Conservation (phyloP, 345 rosid genomes). For the Citrus hindsii region DNA sequence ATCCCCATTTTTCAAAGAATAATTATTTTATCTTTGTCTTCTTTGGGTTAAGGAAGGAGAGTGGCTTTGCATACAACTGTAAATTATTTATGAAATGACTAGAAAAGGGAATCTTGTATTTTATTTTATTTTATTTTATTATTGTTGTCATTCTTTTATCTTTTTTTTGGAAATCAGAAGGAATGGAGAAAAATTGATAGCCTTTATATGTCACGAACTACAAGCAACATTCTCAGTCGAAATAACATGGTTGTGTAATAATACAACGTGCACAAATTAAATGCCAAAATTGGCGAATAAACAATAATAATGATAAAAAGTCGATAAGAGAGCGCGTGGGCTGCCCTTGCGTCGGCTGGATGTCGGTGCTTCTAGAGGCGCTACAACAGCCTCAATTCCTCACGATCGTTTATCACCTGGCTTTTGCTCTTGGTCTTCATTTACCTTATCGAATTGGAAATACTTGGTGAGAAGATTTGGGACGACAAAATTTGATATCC, state of each 20-base stretch:
- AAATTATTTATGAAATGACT: slow-evolving; percentile 14
- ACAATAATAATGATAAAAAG: too few relatives aligned
- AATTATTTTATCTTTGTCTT: neutral
- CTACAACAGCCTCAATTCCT: neutral
- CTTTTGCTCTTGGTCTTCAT: slow-evolving; percentile 11
- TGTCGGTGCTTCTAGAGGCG: neutral
- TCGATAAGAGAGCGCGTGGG: neutral
- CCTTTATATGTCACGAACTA: neutral
- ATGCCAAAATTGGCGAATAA: neutral
- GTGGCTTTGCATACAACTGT: slow-evolving; percentile 33
- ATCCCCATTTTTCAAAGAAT: neutral
- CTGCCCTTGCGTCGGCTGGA: neutral
- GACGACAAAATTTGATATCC: slow-evolving; percentile 34
- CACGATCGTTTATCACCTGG: neutral
- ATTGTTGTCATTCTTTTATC: too few relatives aligned
- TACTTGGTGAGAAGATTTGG: slow-evolving; percentile 33
- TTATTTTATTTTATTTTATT: too few relatives aligned
- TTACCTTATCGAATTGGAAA: slow-evolving; percentile 15
- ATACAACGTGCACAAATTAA: neutral
- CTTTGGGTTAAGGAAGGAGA: slow-evolving; percentile 4
- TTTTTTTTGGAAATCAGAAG: neutral
- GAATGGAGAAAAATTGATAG: neutral
- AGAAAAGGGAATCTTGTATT: neutral
- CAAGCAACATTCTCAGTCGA: too few relatives aligned
- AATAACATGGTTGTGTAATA: too few relatives aligned